Base-by-base conservation (phyloP, 352 stramenopile species). In the Pythium dissimile region DNA sequence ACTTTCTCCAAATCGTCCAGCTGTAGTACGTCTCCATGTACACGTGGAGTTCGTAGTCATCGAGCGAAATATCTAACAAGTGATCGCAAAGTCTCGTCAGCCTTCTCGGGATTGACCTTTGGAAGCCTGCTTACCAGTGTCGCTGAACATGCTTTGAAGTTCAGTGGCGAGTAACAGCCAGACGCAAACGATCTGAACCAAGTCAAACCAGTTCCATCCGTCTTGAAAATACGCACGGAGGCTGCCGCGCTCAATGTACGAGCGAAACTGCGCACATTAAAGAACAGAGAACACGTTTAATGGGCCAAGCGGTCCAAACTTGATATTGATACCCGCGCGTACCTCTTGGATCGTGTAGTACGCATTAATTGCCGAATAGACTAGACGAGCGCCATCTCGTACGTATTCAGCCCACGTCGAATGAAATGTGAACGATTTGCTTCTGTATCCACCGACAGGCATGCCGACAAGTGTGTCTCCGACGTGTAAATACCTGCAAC, bases 121-220 rank as follows among this genome's bases (percentile, higher is more conserved):
- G 30, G 55, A 3, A 21, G 35, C 24, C 30, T 54, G 24, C 44
- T 6, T 54, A 83, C 74, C 47, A 50, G 65, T 60, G 38, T 67
- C 52, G 30, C 28, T 51, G 37, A 80, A 38, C 23, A 84, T 68
- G 21, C 77, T 68, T 15, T 73, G 45, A 16, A 87, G 30, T 23
- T 92, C 83, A 1, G 73, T 79, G 6, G 67, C 51, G 16, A 88
- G 47, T 5, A 90, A 56, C 24, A 89, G 52, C 83, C 83, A 90
- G 3, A 92, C 75, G 38, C 78, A 89, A 12, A 54, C 34, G 56
- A 92, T 89, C 39, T 88, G 83, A 3, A 92, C 46, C 16, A 88
- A 49, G 42, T 92, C 80, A 39, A 90, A 92, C 64, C 71, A 86
- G 45, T 88, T 92, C 83, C 83, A 92, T 11, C 77, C 77, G 41